Evolutionary conservation across 495 filamentous ascomycete species (phyloP).

Genomic region (Neurospora discreta): DNA sequence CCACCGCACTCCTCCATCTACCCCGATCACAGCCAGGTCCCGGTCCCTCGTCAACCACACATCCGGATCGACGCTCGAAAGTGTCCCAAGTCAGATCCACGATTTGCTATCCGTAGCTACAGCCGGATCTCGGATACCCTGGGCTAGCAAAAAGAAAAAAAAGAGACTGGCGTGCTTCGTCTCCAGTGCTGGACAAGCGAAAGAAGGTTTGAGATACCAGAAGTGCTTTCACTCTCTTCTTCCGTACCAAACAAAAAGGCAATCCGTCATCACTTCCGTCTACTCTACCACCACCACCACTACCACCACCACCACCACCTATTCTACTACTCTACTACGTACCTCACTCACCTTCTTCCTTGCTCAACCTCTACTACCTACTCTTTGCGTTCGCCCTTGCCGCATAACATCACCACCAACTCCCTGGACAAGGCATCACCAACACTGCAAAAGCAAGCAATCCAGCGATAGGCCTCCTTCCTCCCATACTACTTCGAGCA

Average conservation of each 20-base stretch:
- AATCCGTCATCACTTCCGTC: conserved; percentile 12
- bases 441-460: not conserved
- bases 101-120: not conserved
- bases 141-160: conserved; percentile 1
- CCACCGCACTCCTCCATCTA: not conserved
- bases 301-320: no score
- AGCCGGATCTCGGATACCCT: not conserved
- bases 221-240: conserved; percentile 13
- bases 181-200: conserved; percentile 19
- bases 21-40: not conserved
- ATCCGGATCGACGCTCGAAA: not conserved
- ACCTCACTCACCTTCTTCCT: conserved; percentile 1
- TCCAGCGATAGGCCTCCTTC: not conserved
- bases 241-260: conserved; percentile 3
- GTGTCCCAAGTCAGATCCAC: not conserved
- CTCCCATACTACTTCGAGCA: not conserved
- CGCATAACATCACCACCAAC: conserved; percentile 4
- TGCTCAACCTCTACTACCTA: conserved; percentile 1
- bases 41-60: not conserved
- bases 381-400: conserved; percentile 3
- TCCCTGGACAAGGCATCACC: conserved; percentile 2
- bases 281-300: not conserved
- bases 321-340: not conserved
- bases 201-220: conserved; percentile 25
- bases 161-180: conserved; percentile 9